Conservation (phyloP, 2,329 filamentous ascomycete species). For the Elsinoe batatas region DNA sequence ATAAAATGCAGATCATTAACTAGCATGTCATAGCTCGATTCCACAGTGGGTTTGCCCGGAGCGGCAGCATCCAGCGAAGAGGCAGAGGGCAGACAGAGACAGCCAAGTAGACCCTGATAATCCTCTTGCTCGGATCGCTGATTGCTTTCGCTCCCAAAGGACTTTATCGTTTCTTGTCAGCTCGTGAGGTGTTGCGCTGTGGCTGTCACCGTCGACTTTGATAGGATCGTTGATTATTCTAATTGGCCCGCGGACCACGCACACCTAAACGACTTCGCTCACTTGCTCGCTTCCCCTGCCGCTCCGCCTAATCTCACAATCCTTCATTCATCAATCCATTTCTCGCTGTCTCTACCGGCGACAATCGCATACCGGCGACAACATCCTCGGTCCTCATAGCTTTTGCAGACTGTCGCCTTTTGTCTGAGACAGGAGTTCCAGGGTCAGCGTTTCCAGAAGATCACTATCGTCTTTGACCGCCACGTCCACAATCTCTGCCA, state of each 20-base stretch:
- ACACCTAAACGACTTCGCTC: not conserved
- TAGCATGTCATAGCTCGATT: constrained; percentile 1
- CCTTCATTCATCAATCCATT: not conserved
- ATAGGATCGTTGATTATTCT: not conserved
- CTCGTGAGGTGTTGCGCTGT: not conserved
- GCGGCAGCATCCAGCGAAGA: not conserved
- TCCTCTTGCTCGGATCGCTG: not conserved
- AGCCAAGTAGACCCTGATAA: constrained; percentile 1
- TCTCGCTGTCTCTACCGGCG: not conserved
- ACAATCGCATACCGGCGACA: not conserved
- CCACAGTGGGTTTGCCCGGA: constrained; percentile 2
- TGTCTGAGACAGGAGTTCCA: constrained; percentile 9
- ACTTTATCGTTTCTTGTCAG: constrained; percentile 1
- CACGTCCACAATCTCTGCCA: not conserved
- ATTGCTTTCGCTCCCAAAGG: not conserved
- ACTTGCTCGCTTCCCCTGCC: not conserved
- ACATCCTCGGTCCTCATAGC: not conserved
- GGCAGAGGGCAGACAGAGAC: not conserved
- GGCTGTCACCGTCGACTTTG: not conserved
- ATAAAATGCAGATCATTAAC: constrained; percentile 1
- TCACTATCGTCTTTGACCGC: not conserved
- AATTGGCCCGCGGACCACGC: not conserved
- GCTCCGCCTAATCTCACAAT: not conserved
- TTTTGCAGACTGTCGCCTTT: not conserved
- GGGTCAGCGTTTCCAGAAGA: not conserved